phyloP scores from a whole-genome alignment of 371 early-diverging fungal species.

The Lichtheimia corymbifera region DNA sequence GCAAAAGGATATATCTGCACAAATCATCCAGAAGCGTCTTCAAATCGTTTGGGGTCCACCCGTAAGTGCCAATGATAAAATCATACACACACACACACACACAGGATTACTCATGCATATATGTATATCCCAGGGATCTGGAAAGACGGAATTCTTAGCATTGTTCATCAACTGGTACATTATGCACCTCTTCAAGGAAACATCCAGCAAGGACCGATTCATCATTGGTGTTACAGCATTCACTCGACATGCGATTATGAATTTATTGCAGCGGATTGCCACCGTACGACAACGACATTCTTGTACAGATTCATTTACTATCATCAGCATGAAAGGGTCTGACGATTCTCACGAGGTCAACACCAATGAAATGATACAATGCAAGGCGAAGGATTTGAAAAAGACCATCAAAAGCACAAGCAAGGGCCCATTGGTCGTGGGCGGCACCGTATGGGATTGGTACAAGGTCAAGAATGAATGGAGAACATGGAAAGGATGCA shows the following conservation, averaged over 20 bases:
- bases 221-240: constrained; percentile 60
- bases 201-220: constrained; percentile 2
- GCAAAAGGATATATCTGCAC: constrained; percentile 48
- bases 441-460: constrained; percentile 62
- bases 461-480: constrained; percentile 36
- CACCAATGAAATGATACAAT: background rate
- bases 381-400: constrained; percentile 13
- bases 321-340: constrained; percentile 16
- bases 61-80: constrained; percentile 26
- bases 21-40: constrained; percentile 35
- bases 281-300: constrained; percentile 23
- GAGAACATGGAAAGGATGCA: constrained; percentile 32
- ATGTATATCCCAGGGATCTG: constrained; percentile 47
- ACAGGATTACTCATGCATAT: too few relatives aligned
- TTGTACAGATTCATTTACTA: constrained; percentile 7
- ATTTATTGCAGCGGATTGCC: constrained; percentile 44
- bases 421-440: constrained; percentile 35
- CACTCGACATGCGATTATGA: constrained; percentile 54
- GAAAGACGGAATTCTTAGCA: constrained; percentile 61
- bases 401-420: background rate
- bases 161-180: constrained; percentile 50
- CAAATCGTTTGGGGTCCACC: constrained; percentile 67
- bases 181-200: constrained; percentile 17
- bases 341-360: background rate
- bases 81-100: too few relatives aligned